Evolutionary conservation across 1,284 basidiomycete species (phyloP).

Genomic region (Mycena citricolor): DNA sequence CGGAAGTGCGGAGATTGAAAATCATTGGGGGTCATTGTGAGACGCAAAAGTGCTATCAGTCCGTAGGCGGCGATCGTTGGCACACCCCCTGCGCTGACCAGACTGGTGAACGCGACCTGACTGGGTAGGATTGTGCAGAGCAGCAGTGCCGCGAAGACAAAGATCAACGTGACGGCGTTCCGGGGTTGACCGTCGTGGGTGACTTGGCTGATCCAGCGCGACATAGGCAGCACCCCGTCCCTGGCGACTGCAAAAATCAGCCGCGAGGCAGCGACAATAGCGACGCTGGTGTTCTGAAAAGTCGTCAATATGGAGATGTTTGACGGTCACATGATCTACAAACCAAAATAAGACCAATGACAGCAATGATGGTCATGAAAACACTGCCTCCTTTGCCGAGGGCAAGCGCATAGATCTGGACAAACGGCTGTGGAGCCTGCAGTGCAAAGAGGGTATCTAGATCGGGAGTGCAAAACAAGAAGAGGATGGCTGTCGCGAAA

Average conservation of each 20-base stretch:
- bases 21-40: constrained; percentile 1
- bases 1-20: constrained; percentile 1
- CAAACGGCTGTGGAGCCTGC: not conserved
- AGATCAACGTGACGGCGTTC: constrained; percentile 4
- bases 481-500: constrained; percentile 50
- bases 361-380: constrained; percentile 5
- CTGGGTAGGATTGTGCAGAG: constrained; percentile 57
- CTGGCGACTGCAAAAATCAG: constrained; percentile 61
- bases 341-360: constrained; percentile 1
- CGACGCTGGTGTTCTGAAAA: constrained; percentile 50
- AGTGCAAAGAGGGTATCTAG: not conserved
- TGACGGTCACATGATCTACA: not conserved
- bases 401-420: constrained; percentile 2
- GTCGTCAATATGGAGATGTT: too few relatives aligned
- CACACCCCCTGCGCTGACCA: constrained; percentile 51
- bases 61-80: constrained; percentile 3
- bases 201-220: constrained; percentile 53
- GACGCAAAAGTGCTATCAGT: constrained; percentile 3
- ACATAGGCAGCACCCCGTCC: constrained; percentile 57
- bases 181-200: constrained; percentile 34
- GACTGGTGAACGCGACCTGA: constrained; percentile 57
- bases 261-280: constrained; percentile 56
- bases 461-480: constrained; percentile 59
- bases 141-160: constrained; percentile 42
- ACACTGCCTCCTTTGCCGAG: constrained; percentile 1